Conservation (phyloP, 2,329 filamentous ascomycete species). For the Diaporthe sp. region DNA sequence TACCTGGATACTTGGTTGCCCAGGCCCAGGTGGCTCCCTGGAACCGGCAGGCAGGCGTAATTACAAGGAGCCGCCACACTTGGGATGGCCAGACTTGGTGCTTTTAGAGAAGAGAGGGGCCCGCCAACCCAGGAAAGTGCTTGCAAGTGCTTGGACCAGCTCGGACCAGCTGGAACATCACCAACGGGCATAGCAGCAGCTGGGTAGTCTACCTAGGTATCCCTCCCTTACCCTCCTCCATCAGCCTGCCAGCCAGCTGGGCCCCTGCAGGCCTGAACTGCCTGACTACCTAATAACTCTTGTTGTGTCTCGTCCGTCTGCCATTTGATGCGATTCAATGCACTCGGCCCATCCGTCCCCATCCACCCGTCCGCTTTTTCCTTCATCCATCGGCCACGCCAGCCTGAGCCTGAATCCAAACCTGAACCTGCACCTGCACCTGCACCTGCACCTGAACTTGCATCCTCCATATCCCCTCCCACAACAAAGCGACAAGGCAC, state of each 20-base stretch:
- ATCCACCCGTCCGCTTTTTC: constrained; percentile 6
- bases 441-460: neutral
- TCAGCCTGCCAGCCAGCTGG: neutral
- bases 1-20: neutral
- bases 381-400: constrained; percentile 1
- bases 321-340: constrained; percentile 27
- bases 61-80: constrained; percentile 26
- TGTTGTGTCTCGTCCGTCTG: constrained; percentile 15
- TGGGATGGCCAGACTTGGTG: constrained; percentile 6
- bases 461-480: neutral
- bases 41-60: constrained; percentile 29
- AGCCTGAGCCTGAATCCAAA: neutral
- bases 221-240: constrained; percentile 7
- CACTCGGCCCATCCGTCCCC: constrained; percentile 11
- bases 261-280: constrained; percentile 8
- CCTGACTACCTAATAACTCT: constrained; percentile 14
- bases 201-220: neutral
- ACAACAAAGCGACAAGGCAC: constrained; percentile 5
- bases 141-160: constrained; percentile 29
- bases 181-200: constrained; percentile 66
- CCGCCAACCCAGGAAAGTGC: constrained; percentile 20
- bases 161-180: constrained; percentile 54
- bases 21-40: neutral
- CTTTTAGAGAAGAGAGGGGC: neutral
- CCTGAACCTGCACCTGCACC: neutral